Conservation (phyloP, 345 rosid genomes). For the Linum usitatissimum region DNA sequence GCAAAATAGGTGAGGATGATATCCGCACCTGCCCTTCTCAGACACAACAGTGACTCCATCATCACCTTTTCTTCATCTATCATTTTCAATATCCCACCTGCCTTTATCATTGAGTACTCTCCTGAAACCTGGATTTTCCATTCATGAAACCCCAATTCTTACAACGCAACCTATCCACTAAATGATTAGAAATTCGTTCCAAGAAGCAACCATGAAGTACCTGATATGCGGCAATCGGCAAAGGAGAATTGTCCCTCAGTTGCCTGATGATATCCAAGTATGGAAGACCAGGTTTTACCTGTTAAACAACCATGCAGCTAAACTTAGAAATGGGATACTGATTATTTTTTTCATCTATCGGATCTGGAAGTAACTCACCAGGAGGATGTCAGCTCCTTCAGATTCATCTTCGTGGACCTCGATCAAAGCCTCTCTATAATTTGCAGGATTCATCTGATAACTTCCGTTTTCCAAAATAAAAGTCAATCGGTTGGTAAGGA, state of each 20-base stretch:
- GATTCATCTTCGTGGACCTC: conserved; percentile 79
- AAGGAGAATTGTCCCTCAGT: conserved; percentile 60
- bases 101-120: conserved; percentile 94
- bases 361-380: conserved; percentile 34
- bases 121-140: conserved; percentile 56
- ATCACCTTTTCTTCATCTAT: conserved; percentile 82
- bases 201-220: conserved; percentile 19
- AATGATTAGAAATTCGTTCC: too few species aligned
- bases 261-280: conserved; percentile 90
- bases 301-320: conserved; percentile 11
- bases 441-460: conserved; percentile 97
- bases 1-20: conserved; percentile 82
- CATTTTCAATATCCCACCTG: conserved; percentile 76
- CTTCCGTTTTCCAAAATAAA: conserved; percentile 39
- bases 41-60: conserved; percentile 86
- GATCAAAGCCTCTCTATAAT: conserved; percentile 78
- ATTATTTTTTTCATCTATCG: too few species aligned
- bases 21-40: conserved; percentile 85
- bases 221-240: conserved; percentile 95
- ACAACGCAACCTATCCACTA: not conserved
- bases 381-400: conserved; percentile 96
- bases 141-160: not conserved
- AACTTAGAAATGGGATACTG: conserved; percentile 12
- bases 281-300: conserved; percentile 97
- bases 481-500: conserved; percentile 10